A percentile compares a stretch with the other conserved stretches of the same genome.
Evolutionary conservation across 148 eudicot species (phyloP).

Genomic region (Rhododendron williamsianum): DNA sequence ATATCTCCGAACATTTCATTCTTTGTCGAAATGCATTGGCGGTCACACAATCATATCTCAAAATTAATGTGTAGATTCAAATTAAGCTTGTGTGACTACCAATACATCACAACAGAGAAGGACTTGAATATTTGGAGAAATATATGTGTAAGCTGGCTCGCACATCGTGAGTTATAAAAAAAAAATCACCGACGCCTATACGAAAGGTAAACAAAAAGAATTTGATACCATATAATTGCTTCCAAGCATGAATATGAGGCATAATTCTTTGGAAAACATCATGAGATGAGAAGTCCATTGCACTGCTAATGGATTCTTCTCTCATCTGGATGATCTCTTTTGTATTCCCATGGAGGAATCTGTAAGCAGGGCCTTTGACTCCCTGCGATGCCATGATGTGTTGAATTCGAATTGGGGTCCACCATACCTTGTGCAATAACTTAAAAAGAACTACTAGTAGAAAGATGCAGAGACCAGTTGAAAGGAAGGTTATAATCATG

Average conservation of each 20-base stretch:
- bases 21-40: neutral
- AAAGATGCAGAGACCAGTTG: neutral
- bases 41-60: neutral
- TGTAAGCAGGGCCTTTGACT: conserved; percentile 19
- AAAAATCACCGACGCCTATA: no score
- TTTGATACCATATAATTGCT: conserved; percentile 17
- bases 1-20: no score
- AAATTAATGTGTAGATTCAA: neutral
- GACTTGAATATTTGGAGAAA: neutral
- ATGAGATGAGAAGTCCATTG: conserved; percentile 13
- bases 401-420: conserved; percentile 8
- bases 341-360: conserved; percentile 19
- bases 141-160: no score
- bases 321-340: conserved; percentile 17
- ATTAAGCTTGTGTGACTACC: neutral
- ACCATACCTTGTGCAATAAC: conserved; percentile 8
- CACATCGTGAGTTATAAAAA: no score
- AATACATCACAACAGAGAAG: neutral
- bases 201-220: neutral
- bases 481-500: neutral
- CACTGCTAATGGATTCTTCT: neutral
- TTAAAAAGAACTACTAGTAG: neutral
- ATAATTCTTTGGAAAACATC: conserved; percentile 5
- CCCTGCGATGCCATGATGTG: neutral
- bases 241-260: conserved; percentile 20